Percentiles rank a stretch among this genome's conserved stretches.
phyloP scores from a whole-genome alignment of 2,329 filamentous ascomycete species.

The Ascochyta rabiei region DNA sequence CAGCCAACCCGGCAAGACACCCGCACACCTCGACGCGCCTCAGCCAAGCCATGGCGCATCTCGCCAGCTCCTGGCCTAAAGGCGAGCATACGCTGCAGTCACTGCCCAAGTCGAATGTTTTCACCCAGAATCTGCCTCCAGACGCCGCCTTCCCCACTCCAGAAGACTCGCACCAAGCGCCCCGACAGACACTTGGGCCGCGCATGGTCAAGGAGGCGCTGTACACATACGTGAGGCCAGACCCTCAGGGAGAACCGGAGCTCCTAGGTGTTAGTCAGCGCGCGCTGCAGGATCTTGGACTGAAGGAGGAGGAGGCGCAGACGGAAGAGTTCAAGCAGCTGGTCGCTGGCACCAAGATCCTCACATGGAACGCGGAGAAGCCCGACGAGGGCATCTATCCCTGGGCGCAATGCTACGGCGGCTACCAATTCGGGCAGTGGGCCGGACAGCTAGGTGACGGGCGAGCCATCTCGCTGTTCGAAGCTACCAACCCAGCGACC shows the following conservation, averaged over 20 bases:
- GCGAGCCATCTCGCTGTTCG: conserved; percentile 91
- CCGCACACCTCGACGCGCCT: conserved; percentile 42
- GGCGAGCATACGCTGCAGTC: conserved; percentile 51
- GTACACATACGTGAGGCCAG: conserved; percentile 90
- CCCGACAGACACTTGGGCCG: conserved; percentile 76
- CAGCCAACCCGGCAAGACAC: conserved; percentile 6
- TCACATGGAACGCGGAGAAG: conserved; percentile 73
- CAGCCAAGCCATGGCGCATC: conserved; percentile 53
- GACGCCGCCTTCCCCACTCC: conserved; percentile 83
- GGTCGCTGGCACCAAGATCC: conserved; percentile 81
- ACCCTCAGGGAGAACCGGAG: conserved; percentile 73
- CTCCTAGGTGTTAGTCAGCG: conserved; percentile 79
- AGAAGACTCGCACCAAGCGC: conserved; percentile 77
- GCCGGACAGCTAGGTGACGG: conserved; percentile 95
- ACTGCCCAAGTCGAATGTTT: conserved; percentile 68
- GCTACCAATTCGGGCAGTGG: conserved; percentile 76
- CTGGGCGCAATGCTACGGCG: conserved; percentile 98
- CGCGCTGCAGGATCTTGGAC: conserved; percentile 81
- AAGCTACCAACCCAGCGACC: conserved; percentile 76
- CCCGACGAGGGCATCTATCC: conserved; percentile 73
- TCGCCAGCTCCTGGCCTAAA: conserved; percentile 40
- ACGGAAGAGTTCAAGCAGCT: conserved; percentile 77
- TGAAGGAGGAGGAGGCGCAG: conserved; percentile 69
- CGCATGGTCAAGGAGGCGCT: conserved; percentile 83
- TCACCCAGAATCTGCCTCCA: conserved; percentile 71